phyloP scores from a whole-genome alignment of 148 eudicot genomes.

The Dysphania ambrosioides region DNA sequence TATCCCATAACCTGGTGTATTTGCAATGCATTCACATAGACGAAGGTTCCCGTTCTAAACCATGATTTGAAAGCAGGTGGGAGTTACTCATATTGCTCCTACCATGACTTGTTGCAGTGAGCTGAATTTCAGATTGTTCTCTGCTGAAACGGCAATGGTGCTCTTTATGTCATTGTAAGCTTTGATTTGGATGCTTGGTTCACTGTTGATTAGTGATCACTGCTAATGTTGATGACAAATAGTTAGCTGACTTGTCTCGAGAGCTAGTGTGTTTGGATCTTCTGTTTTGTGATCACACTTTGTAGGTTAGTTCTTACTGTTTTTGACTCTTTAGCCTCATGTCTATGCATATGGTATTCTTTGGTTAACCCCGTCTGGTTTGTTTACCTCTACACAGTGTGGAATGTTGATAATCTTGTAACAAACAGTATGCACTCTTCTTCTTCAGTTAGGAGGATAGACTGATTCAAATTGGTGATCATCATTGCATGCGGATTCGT shows the following conservation, averaged over 20 bases:
- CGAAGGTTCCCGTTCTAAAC: too few species aligned
- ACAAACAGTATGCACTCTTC: too few species aligned
- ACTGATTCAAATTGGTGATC: too few species aligned
- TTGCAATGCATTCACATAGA: too few species aligned
- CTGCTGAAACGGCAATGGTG: not conserved
- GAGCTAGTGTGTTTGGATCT: not conserved
- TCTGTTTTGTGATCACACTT: not conserved
- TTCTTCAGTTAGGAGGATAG: too few species aligned
- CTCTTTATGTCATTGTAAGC: not conserved
- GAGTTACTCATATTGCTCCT: not conserved
- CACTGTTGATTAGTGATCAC: not conserved
- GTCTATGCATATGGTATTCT: not conserved
- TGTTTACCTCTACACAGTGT: too few species aligned
- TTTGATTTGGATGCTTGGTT: not conserved
- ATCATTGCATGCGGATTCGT: too few species aligned
- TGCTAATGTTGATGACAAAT: not conserved
- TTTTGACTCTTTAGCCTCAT: not conserved
- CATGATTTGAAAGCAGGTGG: too few species aligned
- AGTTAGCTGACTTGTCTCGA: not conserved
- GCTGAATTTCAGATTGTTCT: not conserved
- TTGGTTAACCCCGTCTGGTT: not conserved
- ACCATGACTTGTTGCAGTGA: not conserved
- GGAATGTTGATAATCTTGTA: too few species aligned
- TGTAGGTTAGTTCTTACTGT: not conserved
- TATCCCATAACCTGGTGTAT: too few species aligned